Conservation (phyloP, 352 stramenopile genomes). For the Globisporangium nodosum region DNA sequence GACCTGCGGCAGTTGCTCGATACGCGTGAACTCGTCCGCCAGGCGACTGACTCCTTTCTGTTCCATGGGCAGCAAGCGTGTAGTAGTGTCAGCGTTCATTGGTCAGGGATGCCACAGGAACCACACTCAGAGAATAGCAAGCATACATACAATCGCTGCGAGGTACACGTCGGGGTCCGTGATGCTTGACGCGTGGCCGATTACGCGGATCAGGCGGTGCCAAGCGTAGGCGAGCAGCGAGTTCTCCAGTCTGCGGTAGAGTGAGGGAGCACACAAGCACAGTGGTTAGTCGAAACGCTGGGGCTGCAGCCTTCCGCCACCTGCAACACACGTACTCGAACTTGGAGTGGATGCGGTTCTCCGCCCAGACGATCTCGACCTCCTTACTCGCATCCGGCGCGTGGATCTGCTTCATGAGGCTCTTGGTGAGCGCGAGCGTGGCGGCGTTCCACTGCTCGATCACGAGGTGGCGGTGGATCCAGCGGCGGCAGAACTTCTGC, state of each 20-base stretch:
- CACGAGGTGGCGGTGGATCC: conserved; percentile 81
- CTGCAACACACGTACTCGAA: conserved; percentile 34
- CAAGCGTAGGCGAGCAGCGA: conserved; percentile 76
- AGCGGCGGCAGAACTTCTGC: conserved; percentile 83
- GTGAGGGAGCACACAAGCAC: not conserved
- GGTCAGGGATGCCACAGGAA: too few relatives aligned
- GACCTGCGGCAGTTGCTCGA: conserved; percentile 60
- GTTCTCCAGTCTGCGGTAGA: conserved; percentile 37
- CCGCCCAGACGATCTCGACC: conserved; percentile 68
- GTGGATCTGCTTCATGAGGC: conserved; percentile 68
- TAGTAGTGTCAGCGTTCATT: too few relatives aligned
- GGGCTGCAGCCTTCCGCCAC: too few relatives aligned
- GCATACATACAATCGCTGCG: conserved; percentile 45
- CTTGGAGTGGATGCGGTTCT: conserved; percentile 58
- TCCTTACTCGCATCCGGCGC: conserved; percentile 43
- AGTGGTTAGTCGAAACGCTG: too few relatives aligned
- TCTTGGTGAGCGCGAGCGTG: conserved; percentile 67
- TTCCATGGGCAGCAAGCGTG: not conserved
- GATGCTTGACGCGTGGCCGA: conserved; percentile 78
- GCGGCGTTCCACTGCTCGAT: conserved; percentile 85
- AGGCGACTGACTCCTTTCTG: conserved; percentile 80
- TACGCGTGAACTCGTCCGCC: conserved; percentile 64
- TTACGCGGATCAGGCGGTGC: conserved; percentile 78
- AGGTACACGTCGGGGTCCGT: conserved; percentile 82
- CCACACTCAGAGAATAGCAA: not conserved